Base-by-base conservation (phyloP, 768 basidiomycete genomes). In the Rossbeevera mucosa region DNA sequence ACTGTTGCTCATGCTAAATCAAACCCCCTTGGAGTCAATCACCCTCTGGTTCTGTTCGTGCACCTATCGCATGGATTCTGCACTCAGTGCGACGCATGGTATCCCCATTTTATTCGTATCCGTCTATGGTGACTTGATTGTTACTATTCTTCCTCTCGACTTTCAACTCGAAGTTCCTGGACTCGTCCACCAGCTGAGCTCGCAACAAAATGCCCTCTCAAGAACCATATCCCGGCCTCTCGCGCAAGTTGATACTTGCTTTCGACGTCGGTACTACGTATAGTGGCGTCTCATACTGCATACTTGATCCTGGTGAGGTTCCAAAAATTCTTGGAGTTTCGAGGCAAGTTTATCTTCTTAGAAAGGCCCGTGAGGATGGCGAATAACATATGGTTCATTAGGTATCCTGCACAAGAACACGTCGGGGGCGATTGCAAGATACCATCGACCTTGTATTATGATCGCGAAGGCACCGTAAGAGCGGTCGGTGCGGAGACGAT, bases 381-480 rank as follows among this genome's bases (percentile, higher is more conserved):
- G n/a, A 2, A 28, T 53, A 36, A 52, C 4, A 1, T 5, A n/a
- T 6, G 3, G 2, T 4, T 22, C 25, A 21, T 12, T 30, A 79
- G 79, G 51, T 79, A 72, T 51, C 80, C 77, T 5, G 73, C 71
- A 1, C 76, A 77, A 52, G 73, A 76, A n/a, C 64, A 71, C 4
- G 64, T 72, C n/a, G 74, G 73, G 3, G 73, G 75, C 5, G 73
- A 78, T 48, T 73, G 69, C 21, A 80, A 79, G 52, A 76, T 80
- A 38, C 79, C 76, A 12, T 75, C 77, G 0, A 64, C 78, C 28
- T 51, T 80, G 13, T 76, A 75, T 52, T 80, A 80, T 53, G 77
- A 78, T 51, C 48, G 55, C 8, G 53, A 66, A n/a, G 78, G 76
- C 2, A 30, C 33, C 0, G 64, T 74, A 3, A 68, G 60, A 31